A percentile compares a stretch with the other conserved stretches of the same genome.
phyloP scores from a whole-genome alignment of 176 grass and related monocot species.

The Luzula sylvatica region DNA sequence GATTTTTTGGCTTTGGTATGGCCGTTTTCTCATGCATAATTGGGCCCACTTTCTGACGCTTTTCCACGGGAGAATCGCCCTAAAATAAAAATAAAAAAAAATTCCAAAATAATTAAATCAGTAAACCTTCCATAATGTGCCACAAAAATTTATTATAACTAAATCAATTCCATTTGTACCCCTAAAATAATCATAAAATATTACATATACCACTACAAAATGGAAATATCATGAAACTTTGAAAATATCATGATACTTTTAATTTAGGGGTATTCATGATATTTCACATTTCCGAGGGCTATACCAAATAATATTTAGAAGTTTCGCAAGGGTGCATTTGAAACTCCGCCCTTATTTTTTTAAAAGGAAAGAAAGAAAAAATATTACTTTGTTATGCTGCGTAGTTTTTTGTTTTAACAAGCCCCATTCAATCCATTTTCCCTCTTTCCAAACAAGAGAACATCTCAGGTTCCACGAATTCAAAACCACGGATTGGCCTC shows the following conservation, averaged over 20 bases:
- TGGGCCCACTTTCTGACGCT: constrained; percentile 28
- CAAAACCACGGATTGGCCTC: constrained; percentile 19
- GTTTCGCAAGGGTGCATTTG: too few relatives aligned
- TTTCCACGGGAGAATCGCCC: constrained; percentile 33
- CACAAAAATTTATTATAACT: too few relatives aligned
- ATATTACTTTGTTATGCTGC: constrained; percentile 20
- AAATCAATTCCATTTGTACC: too few relatives aligned
- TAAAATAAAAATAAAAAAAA: background rate
- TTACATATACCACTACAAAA: too few relatives aligned
- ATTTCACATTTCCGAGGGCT: too few relatives aligned
- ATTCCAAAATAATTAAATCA: background rate
- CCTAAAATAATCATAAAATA: too few relatives aligned
- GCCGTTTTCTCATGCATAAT: background rate
- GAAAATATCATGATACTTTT: too few relatives aligned
- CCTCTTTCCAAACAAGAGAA: constrained; percentile 34
- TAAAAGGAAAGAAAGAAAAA: background rate
- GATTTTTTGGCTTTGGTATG: background rate
- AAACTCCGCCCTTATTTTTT: background rate
- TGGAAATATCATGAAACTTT: too few relatives aligned
- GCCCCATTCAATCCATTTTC: constrained; percentile 25
- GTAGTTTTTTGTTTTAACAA: constrained; percentile 15
- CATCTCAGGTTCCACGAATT: constrained; percentile 28
- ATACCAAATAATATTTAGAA: too few relatives aligned
- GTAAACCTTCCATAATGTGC: too few relatives aligned
- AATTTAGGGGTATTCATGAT: too few relatives aligned